phyloP scores from a whole-genome alignment of 495 filamentous ascomycete species.

The Elaphomyces granulatus region DNA sequence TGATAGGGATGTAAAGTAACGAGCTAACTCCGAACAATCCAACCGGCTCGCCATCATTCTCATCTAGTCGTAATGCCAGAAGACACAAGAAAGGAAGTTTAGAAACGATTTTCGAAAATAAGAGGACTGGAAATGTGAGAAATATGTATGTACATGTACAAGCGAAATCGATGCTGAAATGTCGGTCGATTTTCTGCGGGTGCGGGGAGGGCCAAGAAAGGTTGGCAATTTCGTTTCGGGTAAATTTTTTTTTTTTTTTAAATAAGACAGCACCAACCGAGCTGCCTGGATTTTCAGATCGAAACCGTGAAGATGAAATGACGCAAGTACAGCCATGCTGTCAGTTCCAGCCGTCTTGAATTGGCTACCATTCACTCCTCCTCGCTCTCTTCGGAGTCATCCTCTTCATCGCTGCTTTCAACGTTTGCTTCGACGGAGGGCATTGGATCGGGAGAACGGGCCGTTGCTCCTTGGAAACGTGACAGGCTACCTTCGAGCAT shows the following conservation, averaged over 20 bases:
- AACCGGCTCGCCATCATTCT: neutral
- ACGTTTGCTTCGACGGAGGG: slow-evolving; percentile 30
- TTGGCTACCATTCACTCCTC: slow-evolving; percentile 42
- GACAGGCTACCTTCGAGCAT: slow-evolving; percentile 49
- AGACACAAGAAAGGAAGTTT: neutral
- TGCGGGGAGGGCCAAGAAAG: too few relatives aligned
- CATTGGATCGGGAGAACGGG: slow-evolving; percentile 26
- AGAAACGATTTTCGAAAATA: neutral
- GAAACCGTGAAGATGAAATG: neutral
- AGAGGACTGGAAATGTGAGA: too few relatives aligned
- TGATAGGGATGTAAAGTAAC: neutral
- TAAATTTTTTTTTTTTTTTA: neutral
- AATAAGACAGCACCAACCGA: neutral
- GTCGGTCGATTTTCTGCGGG: too few relatives aligned
- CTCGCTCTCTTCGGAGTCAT: slow-evolving; percentile 41
- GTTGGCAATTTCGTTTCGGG: neutral
- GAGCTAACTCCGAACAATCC: neutral
- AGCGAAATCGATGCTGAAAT: too few relatives aligned
- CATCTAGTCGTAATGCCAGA: neutral
- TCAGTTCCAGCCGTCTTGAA: too few relatives aligned
- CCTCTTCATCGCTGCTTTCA: slow-evolving; percentile 36
- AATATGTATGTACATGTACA: neutral
- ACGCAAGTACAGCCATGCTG: neutral
- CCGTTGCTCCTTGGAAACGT: slow-evolving; percentile 29
- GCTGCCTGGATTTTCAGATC: neutral